phyloP scores from a whole-genome alignment of 768 basidiomycete genomes.

The Strobilomyces confusus region DNA sequence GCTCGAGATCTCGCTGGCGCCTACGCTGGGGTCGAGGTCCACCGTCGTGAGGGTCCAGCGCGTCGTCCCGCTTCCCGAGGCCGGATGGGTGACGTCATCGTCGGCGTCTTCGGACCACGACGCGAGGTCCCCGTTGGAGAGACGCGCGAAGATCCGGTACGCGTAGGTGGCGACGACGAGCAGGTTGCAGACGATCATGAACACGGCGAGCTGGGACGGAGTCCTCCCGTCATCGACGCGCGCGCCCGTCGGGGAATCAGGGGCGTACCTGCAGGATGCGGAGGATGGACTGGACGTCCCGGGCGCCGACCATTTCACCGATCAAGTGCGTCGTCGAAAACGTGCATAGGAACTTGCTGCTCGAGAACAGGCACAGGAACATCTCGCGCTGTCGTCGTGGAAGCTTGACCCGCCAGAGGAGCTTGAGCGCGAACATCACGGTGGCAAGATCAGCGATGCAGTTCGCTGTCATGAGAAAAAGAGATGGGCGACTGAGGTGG shows the following conservation, averaged over 20 bases:
- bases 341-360: constrained; percentile 7
- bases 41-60: neutral
- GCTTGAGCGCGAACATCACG: constrained; percentile 4
- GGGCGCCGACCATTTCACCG: neutral
- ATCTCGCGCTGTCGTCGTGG: constrained; percentile 14
- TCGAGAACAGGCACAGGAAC: constrained; percentile 13
- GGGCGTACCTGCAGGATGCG: neutral
- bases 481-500: neutral
- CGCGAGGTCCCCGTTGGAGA: neutral
- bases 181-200: constrained; percentile 13
- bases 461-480: neutral
- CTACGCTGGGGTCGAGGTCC: neutral
- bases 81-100: neutral
- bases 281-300: neutral
- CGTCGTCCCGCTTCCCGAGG: neutral
- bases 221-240: no score
- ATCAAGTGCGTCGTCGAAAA: constrained; percentile 1
- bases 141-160: constrained; percentile 2
- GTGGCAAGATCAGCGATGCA: constrained; percentile 1
- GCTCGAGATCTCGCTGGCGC: neutral
- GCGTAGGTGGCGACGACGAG: constrained; percentile 11
- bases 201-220: neutral
- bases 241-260: no score
- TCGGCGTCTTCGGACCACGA: neutral
- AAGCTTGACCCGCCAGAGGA: constrained; percentile 16